Conservation (phyloP, 1,284 basidiomycete species). For the Ganoderma multipileum region DNA sequence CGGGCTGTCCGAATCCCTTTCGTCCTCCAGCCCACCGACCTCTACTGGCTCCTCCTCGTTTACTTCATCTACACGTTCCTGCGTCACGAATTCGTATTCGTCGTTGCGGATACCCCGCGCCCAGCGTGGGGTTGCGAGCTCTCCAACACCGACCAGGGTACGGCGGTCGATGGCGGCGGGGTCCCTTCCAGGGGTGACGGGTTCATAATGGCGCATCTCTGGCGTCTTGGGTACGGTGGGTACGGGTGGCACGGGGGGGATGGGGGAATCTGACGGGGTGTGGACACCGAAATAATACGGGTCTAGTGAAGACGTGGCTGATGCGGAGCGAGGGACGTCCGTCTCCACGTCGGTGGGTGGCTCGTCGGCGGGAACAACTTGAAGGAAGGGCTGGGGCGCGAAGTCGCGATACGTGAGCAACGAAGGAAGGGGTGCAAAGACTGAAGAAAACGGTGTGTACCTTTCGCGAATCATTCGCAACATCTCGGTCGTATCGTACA, state of each 20-base stretch:
- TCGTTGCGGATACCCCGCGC: conserved; percentile 48
- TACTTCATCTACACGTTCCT: conserved; percentile 46
- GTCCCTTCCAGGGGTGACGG: conserved; percentile 78
- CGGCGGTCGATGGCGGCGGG: conserved; percentile 87
- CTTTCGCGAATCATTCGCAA: conserved; percentile 35
- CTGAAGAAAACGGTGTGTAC: conserved; percentile 27
- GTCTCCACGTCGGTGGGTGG: conserved; percentile 40
- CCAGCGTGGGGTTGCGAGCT: conserved; percentile 98
- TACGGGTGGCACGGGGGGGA: conserved; percentile 53
- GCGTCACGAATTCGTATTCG: conserved; percentile 43
- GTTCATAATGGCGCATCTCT: conserved; percentile 53
- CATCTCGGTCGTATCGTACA: conserved; percentile 38
- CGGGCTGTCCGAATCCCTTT: conserved; percentile 69
- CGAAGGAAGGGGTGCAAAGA: neutral
- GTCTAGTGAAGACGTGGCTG: conserved; percentile 79
- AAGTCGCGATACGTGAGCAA: conserved; percentile 8
- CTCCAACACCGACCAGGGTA: conserved; percentile 92
- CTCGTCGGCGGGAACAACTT: conserved; percentile 45
- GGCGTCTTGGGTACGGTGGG: conserved; percentile 45
- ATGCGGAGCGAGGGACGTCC: conserved; percentile 58
- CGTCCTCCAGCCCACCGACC: conserved; percentile 49
- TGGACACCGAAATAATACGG: conserved; percentile 81
- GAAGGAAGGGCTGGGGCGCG: conserved; percentile 44
- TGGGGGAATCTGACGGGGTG: conserved; percentile 69
- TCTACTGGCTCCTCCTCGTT: conserved; percentile 53